Percentiles rank a stretch among this genome's conserved stretches.
Conservation (phyloP, 306 rosid genomes). For the Fagus sylvatica region DNA sequence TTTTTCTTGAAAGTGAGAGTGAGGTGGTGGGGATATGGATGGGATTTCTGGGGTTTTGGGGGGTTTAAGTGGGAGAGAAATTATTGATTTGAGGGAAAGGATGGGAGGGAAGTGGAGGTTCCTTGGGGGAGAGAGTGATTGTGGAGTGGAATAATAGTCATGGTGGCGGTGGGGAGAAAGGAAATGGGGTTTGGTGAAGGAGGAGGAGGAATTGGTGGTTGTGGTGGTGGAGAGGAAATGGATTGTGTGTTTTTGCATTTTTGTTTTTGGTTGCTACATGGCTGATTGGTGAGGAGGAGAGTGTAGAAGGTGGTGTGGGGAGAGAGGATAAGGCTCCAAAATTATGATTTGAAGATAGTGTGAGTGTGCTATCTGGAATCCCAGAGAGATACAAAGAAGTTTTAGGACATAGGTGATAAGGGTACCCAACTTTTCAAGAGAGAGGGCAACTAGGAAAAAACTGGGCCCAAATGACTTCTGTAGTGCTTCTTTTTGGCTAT, state of each 20-base stretch:
- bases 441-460: neutral
- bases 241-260: conserved; percentile 24
- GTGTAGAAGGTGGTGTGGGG: neutral
- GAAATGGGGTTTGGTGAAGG: neutral
- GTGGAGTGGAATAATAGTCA: conserved; percentile 15
- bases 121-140: neutral
- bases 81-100: conserved; percentile 23
- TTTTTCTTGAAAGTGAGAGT: conserved; percentile 54
- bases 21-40: conserved; percentile 1
- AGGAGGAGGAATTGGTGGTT: neutral
- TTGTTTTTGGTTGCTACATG: neutral
- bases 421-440: neutral
- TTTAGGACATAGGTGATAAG: neutral
- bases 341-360: neutral
- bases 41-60: conserved; percentile 3
- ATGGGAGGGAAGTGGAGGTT: conserved; percentile 7
- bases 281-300: conserved; percentile 6
- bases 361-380: neutral
- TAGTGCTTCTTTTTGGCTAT: no score
- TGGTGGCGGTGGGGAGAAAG: neutral
- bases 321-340: conserved; percentile 2
- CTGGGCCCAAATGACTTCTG: neutral
- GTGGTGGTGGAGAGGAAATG: conserved; percentile 26
- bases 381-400: neutral
- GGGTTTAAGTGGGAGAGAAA: conserved; percentile 21